Percentiles rank a stretch among this genome's conserved stretches.
phyloP scores from a whole-genome alignment of 1,284 basidiomycete genomes.

The Pseudomicrostroma phylloplanum region DNA sequence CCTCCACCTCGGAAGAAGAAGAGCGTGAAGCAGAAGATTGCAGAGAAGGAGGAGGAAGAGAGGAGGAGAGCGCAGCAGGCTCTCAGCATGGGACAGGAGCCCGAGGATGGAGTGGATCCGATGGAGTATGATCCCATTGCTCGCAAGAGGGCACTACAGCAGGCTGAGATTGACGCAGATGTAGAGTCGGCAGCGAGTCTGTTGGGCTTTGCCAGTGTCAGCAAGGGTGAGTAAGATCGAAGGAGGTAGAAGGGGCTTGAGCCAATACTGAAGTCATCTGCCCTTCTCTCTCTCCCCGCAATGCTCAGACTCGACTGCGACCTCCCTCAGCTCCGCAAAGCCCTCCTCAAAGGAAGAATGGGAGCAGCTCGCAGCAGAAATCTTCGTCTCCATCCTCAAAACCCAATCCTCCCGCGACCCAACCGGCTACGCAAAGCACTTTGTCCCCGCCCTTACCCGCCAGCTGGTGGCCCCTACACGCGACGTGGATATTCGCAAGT shows the following conservation, averaged over 20 bases:
- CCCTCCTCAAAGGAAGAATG: slow-evolving; percentile 44
- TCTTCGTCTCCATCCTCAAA: slow-evolving; percentile 37
- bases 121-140: slow-evolving; percentile 36
- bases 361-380: slow-evolving; percentile 27
- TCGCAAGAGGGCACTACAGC: slow-evolving; percentile 26
- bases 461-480: slow-evolving; percentile 15
- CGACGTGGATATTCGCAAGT: slow-evolving; percentile 4
- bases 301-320: slow-evolving; percentile 6
- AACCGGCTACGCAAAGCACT: slow-evolving; percentile 46
- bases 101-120: slow-evolving; percentile 21
- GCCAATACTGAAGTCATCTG: neutral
- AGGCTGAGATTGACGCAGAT: slow-evolving; percentile 1
- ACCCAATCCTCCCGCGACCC: slow-evolving; percentile 23
- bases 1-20: slow-evolving; percentile 43
- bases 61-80: slow-evolving; percentile 13
- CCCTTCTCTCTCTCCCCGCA: slow-evolving; percentile 10
- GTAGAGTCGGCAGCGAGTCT: neutral
- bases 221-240: slow-evolving; percentile 17
- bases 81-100: slow-evolving; percentile 3
- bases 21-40: slow-evolving; percentile 47
- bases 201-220: slow-evolving; percentile 29
- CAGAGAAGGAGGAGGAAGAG: slow-evolving; percentile 38
- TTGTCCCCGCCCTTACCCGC: slow-evolving; percentile 32
- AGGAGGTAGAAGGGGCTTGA: neutral
- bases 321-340: slow-evolving; percentile 23